Conservation (phyloP, 192 early-diverging fungal species). For the Paraglomus occultum region DNA sequence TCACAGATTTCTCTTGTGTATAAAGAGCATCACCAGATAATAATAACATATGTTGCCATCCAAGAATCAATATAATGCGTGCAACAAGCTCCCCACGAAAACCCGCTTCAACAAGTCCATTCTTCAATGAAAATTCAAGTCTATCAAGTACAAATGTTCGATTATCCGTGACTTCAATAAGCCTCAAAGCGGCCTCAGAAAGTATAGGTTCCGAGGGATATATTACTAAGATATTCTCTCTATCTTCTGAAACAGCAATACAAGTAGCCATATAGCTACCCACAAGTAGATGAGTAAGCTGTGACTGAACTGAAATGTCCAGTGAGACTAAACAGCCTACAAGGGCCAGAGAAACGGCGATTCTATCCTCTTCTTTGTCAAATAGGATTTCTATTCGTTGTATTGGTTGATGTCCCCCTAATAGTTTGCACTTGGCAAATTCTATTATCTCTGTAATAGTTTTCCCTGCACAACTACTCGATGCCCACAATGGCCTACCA, state of each 20-base stretch:
- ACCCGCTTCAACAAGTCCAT: constrained; percentile 1
- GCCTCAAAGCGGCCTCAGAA: background rate
- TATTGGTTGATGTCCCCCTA: too few species aligned
- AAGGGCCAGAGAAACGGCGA: background rate
- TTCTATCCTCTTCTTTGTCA: background rate
- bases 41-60: background rate
- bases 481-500: background rate
- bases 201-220: constrained; percentile 13
- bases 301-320: constrained; percentile 5
- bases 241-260: background rate
- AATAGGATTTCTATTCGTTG: too few species aligned
- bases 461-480: background rate
- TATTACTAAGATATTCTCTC: background rate
- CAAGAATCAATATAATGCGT: background rate
- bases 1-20: background rate
- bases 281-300: constrained; percentile 5
- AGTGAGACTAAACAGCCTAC: background rate
- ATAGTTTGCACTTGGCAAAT: constrained; percentile 1
- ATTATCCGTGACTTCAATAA: background rate
- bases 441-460: background rate
- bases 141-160: background rate
- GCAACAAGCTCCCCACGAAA: constrained; percentile 3
- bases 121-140: background rate
- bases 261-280: constrained; percentile 7
- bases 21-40: background rate